Evolutionary conservation across 2,329 filamentous ascomycete species (phyloP), one percentile per base, ranked within the genome.

Genomic region (Chrysoporthe deuterocubensis): DNA sequence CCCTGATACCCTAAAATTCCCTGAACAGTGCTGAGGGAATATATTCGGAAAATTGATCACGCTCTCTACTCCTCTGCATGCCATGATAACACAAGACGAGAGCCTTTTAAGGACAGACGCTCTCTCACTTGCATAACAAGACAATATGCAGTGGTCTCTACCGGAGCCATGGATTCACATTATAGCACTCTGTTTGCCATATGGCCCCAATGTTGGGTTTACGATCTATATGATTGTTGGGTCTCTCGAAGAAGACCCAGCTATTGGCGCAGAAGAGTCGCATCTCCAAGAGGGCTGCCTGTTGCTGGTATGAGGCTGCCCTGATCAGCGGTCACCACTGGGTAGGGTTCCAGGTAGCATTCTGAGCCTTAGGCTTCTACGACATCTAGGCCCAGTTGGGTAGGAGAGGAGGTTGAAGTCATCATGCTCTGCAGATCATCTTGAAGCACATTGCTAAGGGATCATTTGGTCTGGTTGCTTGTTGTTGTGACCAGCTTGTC

Each of bases 401-500:
- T 14, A 40, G 7, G 54, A 57, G 16, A 18, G 14, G 14, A 40
- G 9, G 14, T n/a, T 57, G 8, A 40, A 18, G 54, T n/a, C 32
- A 40, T 40, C 5, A 57, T 57, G 34, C 14, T 34, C 13, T 61
- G 42, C 43, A 61, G 21, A 46, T 32, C 21, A 46, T 3, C 11
- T 26, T 34, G 26, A 13, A 18, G 26, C 26, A 37, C 2, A 48
- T 18, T 34, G 4, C 0, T 4, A 11, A 13, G 21, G 4, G n/a
- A 43, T 43, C 1, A 60, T 60, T 43, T 13, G 37, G 18, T 13
- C 57, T 60, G 40, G 13, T 32, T 26, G 32, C 16, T 21, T 21
- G 40, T 44, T 18, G 11, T 32, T 58, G 26, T 48, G 14, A 54
- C 14, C 9, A 32, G 42, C 13, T 66, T 64, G 52, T 64, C 66